Evolutionary conservation across 169 alveolate genomes (phyloP), one percentile per base, ranked within the genome.

Genomic region (Plasmodium vivax): DNA sequence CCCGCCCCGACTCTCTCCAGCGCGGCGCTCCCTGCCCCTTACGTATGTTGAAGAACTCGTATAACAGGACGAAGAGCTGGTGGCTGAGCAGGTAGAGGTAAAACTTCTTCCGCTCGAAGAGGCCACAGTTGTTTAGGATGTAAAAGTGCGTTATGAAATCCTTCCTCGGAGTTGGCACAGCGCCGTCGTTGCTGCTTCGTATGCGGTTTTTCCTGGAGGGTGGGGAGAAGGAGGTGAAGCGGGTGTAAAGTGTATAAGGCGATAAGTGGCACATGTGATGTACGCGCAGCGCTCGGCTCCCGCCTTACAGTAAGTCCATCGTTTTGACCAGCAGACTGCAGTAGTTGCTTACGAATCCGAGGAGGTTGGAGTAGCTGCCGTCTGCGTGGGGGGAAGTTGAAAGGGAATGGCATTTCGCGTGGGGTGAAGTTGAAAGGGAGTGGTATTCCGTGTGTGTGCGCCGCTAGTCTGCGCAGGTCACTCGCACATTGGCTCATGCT

Each of bases 61-160:
- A 71, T 14, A 91, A 32, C 7, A 91, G 83, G 36, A 47, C 27
- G 71, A 68, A 91, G 30, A 91, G 84, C 36, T 91, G 91, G 27
- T 91, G 91, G 47, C 84, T 82, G n/a, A 91, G 83, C 62, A 91
- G 41, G 38, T 91, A 91, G 43, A 91, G 74, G 56, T 91, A 91
- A 91, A 91, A 91, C 87, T 71, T 72, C 43, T 91, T 91, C 30
- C 75, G 68, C 38, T 91, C 95, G 47, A 91, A 91, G 23, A 91
- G 23, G 23, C 41, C 38, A n/a, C 92, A 45, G 77, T 91, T 91
- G 47, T 91, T 82, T 81, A 91, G 19, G 84, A 91, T 71, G 41
- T 81, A 91, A 36, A 82, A 91, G 47, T 91, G 95, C 5, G 95
- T 91, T 80, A 88, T 58, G 51, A 32, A 82, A 10, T 5, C 14